phyloP scores from a whole-genome alignment of 2,329 filamentous ascomycete species.

The Aspergillus sojae region DNA sequence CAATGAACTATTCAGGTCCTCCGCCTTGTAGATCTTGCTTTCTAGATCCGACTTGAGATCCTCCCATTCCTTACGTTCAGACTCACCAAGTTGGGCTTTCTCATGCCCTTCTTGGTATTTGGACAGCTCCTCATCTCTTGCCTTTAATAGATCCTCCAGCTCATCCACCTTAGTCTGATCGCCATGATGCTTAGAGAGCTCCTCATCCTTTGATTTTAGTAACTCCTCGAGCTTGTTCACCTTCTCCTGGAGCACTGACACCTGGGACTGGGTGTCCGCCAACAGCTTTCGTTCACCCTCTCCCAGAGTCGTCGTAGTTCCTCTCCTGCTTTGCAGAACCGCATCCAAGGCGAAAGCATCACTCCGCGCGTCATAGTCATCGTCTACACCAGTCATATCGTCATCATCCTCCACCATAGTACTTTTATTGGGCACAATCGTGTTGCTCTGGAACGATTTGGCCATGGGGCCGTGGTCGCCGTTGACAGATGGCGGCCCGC shows the following conservation, averaged over 20 bases:
- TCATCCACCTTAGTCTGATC: slow-evolving; percentile 61
- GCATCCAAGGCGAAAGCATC: slow-evolving; percentile 66
- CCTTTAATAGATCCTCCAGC: slow-evolving; percentile 69
- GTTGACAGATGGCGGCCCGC: slow-evolving; percentile 54
- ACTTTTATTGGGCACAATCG: slow-evolving; percentile 95
- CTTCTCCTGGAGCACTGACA: slow-evolving; percentile 73
- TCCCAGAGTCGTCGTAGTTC: slow-evolving; percentile 52
- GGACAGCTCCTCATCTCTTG: slow-evolving; percentile 71
- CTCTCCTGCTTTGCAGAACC: slow-evolving; percentile 48
- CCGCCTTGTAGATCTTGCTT: slow-evolving; percentile 71
- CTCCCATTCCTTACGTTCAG: slow-evolving; percentile 71
- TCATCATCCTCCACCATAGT: slow-evolving; percentile 97
- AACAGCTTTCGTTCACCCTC: slow-evolving; percentile 71
- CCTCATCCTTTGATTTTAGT: slow-evolving; percentile 71
- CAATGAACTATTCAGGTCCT: slow-evolving; percentile 76
- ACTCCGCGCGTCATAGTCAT: slow-evolving; percentile 60
- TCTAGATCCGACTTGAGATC: slow-evolving; percentile 70
- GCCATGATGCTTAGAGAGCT: slow-evolving; percentile 63
- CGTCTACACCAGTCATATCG: slow-evolving; percentile 60
- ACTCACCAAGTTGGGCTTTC: slow-evolving; percentile 46
- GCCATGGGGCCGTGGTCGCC: slow-evolving; percentile 74
- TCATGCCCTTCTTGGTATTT: slow-evolving; percentile 62
- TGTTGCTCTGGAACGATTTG: slow-evolving; percentile 92
- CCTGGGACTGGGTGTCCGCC: slow-evolving; percentile 77
- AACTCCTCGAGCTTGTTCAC: slow-evolving; percentile 70